phyloP scores from a whole-genome alignment of 306 rosid species.

The Ochetophila trinervis region DNA sequence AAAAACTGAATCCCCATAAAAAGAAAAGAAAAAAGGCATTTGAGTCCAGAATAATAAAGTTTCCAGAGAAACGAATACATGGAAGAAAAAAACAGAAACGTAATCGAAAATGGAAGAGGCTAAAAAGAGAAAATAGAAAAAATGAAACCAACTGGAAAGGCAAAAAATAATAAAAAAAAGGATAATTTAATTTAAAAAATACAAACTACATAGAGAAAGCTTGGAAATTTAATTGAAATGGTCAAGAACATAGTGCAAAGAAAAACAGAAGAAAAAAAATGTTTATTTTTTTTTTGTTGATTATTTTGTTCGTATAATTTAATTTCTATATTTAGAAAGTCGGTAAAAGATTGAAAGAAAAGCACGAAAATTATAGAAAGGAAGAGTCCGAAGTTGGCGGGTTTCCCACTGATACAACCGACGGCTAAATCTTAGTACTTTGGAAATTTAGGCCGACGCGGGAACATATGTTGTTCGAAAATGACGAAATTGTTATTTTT shows the following conservation, averaged over 20 bases:
- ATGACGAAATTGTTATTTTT: conserved; percentile 1
- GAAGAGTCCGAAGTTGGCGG: conserved; percentile 64
- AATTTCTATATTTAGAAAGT: background rate
- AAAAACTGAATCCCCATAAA: conserved; percentile 7
- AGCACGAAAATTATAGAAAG: conserved; percentile 1
- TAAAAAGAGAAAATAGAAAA: background rate
- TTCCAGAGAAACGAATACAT: background rate
- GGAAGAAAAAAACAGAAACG: background rate
- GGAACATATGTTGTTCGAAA: background rate
- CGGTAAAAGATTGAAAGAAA: background rate
- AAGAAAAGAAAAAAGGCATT: background rate
- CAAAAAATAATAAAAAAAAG: background rate
- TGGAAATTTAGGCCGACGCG: conserved; percentile 2
- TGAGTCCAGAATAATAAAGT: background rate
- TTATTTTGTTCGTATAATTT: no score
- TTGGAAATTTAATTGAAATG: background rate
- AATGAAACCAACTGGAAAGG: background rate
- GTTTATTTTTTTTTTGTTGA: no score
- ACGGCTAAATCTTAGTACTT: conserved; percentile 12
- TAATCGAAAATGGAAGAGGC: background rate
- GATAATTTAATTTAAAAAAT: background rate
- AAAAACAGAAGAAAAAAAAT: background rate
- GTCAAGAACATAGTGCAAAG: background rate
- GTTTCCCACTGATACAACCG: conserved; percentile 35
- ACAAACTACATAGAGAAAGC: background rate